Base-by-base conservation (phyloP, 2,329 filamentous ascomycete species). In the Alternaria longipes region DNA sequence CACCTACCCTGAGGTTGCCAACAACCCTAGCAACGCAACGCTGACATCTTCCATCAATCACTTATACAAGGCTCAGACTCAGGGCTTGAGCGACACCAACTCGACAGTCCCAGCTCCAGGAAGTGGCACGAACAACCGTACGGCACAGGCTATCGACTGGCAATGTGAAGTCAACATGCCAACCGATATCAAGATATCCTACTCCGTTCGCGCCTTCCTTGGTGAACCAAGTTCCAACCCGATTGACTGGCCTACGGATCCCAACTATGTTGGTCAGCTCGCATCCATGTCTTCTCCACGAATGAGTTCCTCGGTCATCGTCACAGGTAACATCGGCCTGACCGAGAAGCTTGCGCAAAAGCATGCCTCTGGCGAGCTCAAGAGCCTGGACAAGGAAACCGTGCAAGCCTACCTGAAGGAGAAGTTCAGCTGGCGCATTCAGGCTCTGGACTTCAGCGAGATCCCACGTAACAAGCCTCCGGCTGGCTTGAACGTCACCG, bases 241-340 rank as follows among this genome's bases (percentile, higher is more conserved):
- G 1, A 65, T 61, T 12, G 63, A 73, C 8, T 76, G 81, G 77
- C 66, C 76, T 6, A 77, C 74, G 1, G 79, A 80, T 56, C 68
- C 72, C 24, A 80, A 80, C 49, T 79, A 81, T 32, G 74, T 83
- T 22, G 80, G 81, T 30, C 79, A 79, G 38, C 74, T 81, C 34
- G 69, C 74, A 2, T 71, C 78, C 11, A 76, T 82, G 47, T 77
- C 78, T 4, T 77, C 75, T 30, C 71, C 79, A 16, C 72, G 59
- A 59, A 74, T 66, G 80, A 74, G 54, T 67, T 73, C 56, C 69
- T 76, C 72, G 73, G 74, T 70, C 64, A 76, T 67, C 34, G 73
- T 83, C 30, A 79, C 80, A 4, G 80, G 79, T 18, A 80, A 75
- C 30, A 75, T 83, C 5, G 77, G 74, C 1, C 61, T 83, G 5